phyloP scores from a whole-genome alignment of 164 flowering plant genomes.

The Protea cynaroides region DNA sequence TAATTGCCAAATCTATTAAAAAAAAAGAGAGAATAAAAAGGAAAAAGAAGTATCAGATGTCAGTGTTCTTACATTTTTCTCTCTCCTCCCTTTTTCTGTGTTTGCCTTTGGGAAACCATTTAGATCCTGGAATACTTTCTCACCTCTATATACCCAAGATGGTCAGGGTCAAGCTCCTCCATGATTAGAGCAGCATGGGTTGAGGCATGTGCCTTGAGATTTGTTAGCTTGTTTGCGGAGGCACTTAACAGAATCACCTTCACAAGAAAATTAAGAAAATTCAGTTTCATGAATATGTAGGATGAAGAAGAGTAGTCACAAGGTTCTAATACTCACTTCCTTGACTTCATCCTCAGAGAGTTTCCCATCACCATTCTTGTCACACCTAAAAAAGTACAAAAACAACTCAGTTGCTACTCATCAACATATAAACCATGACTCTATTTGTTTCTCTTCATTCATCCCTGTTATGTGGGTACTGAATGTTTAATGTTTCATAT shows the following conservation, averaged over 20 bases:
- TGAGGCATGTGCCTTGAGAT: constrained; percentile 65
- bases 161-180: constrained; percentile 97
- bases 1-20: constrained; percentile 83
- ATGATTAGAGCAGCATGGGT: constrained; percentile 78
- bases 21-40: background rate
- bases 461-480: too few species aligned
- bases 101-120: background rate
- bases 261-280: constrained; percentile 7
- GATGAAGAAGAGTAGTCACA: background rate
- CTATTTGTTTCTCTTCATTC: too few species aligned
- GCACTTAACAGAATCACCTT: constrained; percentile 89
- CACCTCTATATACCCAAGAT: constrained; percentile 84
- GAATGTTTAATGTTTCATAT: too few species aligned
- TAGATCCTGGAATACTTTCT: background rate
- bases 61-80: too few species aligned
- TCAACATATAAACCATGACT: too few species aligned
- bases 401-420: background rate
- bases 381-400: constrained; percentile 54
- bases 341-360: constrained; percentile 85
- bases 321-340: constrained; percentile 46
- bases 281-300: background rate
- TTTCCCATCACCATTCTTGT: constrained; percentile 92
- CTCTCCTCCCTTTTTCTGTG: too few species aligned
- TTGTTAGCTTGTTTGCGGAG: constrained; percentile 73
- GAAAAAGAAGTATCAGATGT: background rate